phyloP scores from a whole-genome alignment of 2,329 filamentous ascomycete species.

The Erysiphe pulchra region DNA sequence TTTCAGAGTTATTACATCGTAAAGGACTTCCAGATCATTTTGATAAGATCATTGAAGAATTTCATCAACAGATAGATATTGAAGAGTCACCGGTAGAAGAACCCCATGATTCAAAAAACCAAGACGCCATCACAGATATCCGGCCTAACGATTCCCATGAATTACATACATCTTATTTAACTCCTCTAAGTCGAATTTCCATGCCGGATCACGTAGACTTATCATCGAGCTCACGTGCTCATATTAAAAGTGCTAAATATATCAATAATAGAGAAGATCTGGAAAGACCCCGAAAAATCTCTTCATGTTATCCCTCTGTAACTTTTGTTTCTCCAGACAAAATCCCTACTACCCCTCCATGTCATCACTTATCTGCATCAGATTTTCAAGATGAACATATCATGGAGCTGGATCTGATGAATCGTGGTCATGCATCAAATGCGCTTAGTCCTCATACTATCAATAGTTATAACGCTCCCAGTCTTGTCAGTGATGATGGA shows the following conservation, averaged over 20 bases:
- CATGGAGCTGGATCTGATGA: conserved; percentile 18
- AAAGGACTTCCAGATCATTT: conserved; percentile 35
- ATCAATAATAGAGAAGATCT: conserved; percentile 12
- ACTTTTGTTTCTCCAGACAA: background rate
- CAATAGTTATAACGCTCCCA: conserved; percentile 52
- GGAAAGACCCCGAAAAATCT: conserved; percentile 15
- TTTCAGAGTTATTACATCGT: conserved; percentile 37
- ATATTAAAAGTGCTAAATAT: conserved; percentile 17
- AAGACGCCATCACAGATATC: conserved; percentile 8
- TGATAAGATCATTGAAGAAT: conserved; percentile 33
- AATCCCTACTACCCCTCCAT: background rate
- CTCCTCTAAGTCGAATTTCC: conserved; percentile 20
- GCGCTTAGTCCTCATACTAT: conserved; percentile 38
- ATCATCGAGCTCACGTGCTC: conserved; percentile 31
- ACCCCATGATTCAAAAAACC: conserved; percentile 27
- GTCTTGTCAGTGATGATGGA: conserved; percentile 56
- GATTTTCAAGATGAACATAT: background rate
- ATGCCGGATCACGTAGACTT: conserved; percentile 31
- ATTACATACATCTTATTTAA: conserved; percentile 5
- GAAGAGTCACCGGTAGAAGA: conserved; percentile 18
- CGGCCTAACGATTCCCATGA: background rate
- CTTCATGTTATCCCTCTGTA: conserved; percentile 3
- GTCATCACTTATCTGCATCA: conserved; percentile 2
- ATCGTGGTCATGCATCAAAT: conserved; percentile 18
- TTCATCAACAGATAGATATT: conserved; percentile 25